Evolutionary conservation across 2,329 filamentous ascomycete genomes (phyloP).

Genomic region (Epichloe bromicola): DNA sequence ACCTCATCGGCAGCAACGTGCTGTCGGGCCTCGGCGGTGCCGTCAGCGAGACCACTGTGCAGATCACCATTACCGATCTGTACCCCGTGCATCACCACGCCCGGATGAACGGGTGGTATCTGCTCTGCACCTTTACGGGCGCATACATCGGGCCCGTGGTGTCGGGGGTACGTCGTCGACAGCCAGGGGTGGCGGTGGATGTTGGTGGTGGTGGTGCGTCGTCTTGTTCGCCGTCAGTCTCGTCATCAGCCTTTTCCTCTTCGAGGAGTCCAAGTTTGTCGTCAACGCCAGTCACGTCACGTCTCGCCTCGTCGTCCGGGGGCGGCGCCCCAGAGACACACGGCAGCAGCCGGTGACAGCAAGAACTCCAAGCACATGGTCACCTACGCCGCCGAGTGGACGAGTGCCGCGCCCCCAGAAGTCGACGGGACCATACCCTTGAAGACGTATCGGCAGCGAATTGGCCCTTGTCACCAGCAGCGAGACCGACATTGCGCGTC

Average conservation of each 20-base stretch:
- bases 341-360: too few relatives aligned
- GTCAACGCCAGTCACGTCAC: too few relatives aligned
- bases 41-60: constrained; percentile 24
- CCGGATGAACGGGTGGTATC: constrained; percentile 17
- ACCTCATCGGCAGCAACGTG: constrained; percentile 9
- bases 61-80: constrained; percentile 23
- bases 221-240: too few relatives aligned
- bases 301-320: too few relatives aligned
- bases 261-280: too few relatives aligned
- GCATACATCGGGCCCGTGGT: neutral
- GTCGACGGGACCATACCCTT: constrained; percentile 5
- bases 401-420: neutral
- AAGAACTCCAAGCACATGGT: too few relatives aligned
- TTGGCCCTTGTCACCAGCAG: constrained; percentile 13
- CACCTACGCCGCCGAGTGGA: neutral
- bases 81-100: constrained; percentile 19
- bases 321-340: too few relatives aligned
- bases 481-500: constrained; percentile 4
- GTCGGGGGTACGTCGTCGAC: too few relatives aligned
- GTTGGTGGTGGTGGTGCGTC: too few relatives aligned
- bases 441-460: constrained; percentile 9
- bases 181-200: too few relatives aligned
- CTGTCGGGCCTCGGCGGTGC: constrained; percentile 22
- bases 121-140: constrained; percentile 15
- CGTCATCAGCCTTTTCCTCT: too few relatives aligned